phyloP scores from a whole-genome alignment of 2,329 filamentous ascomycete genomes.

The Acrocalymma vagum region DNA sequence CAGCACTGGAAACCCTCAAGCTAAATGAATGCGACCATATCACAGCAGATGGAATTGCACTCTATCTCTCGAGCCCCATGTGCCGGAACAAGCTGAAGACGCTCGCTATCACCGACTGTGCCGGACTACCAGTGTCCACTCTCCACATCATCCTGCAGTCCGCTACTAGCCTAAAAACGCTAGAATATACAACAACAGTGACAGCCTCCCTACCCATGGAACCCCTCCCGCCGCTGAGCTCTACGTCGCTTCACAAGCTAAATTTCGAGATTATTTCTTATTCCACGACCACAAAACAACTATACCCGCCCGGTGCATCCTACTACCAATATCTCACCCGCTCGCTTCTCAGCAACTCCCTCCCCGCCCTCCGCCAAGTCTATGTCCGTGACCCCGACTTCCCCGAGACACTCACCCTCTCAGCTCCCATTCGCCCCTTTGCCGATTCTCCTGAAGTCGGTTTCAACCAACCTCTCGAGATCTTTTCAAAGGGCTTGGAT shows the following conservation, averaged over 20 bases:
- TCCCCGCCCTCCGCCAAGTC: slow-evolving; percentile 77
- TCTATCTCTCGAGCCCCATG: slow-evolving; percentile 68
- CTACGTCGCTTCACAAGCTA: slow-evolving; percentile 73
- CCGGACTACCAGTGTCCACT: slow-evolving; percentile 71
- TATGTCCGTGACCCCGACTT: slow-evolving; percentile 89
- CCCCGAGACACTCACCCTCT: slow-evolving; percentile 78
- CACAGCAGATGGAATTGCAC: slow-evolving; percentile 74
- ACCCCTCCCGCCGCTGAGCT: slow-evolving; percentile 70
- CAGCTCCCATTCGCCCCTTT: slow-evolving; percentile 68
- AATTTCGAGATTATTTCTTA: slow-evolving; percentile 82
- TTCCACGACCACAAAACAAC: slow-evolving; percentile 65
- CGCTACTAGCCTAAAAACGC: slow-evolving; percentile 65
- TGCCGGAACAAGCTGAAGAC: slow-evolving; percentile 69
- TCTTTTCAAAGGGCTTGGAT: slow-evolving; percentile 73
- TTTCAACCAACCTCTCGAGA: slow-evolving; percentile 66
- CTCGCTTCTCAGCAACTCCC: slow-evolving; percentile 78
- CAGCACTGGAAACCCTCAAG: slow-evolving; percentile 75
- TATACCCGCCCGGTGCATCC: slow-evolving; percentile 60
- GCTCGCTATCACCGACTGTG: slow-evolving; percentile 72
- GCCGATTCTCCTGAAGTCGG: slow-evolving; percentile 50
- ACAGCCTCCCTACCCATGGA: slow-evolving; percentile 65
- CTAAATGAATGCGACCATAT: slow-evolving; percentile 76
- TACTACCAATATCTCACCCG: slow-evolving; percentile 88
- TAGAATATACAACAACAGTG: slow-evolving; percentile 67
- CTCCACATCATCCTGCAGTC: slow-evolving; percentile 69